Percentiles rank a stretch among this genome's conserved stretches.
These are phyloP conservation scores for Pseudoscleropodium purum DNA, from an alignment of 225 moss, liverwort and hornwort genomes.

Conservation along the genomic window DNA sequence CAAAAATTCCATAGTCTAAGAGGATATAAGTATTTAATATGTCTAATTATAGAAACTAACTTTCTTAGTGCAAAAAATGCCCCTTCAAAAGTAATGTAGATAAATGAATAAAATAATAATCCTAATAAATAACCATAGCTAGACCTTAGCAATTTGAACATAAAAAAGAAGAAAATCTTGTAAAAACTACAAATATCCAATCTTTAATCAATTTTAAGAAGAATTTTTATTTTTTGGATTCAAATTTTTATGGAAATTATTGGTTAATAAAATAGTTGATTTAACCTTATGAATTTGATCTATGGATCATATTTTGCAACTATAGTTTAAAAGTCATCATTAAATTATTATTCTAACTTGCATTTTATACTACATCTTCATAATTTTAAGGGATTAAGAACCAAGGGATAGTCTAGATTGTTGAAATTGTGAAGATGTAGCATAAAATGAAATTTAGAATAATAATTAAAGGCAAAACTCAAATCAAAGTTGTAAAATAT, in stretches of 20 bases:
- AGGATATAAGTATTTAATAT: rapidly evolving
- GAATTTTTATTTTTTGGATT: not conserved
- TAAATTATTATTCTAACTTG: not conserved
- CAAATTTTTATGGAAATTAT: no score
- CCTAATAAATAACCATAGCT: rapidly evolving
- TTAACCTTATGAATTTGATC: rapidly evolving
- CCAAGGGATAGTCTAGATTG: rapidly evolving
- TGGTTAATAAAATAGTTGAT: not conserved
- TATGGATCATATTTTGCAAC: not conserved
- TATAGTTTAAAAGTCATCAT: rapidly evolving
- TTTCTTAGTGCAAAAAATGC: no score
- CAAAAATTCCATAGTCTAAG: not conserved
- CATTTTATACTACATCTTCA: not conserved
- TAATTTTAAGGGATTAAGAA: not conserved
- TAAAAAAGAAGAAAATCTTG: not conserved
- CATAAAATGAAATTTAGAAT: not conserved
- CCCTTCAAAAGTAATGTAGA: not conserved
- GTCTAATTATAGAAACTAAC: rapidly evolving
- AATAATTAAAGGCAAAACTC: rapidly evolving
- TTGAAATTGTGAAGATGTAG: not conserved
- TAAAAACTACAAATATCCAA: not conserved
- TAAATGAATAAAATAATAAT: not conserved
- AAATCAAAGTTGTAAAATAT: not conserved
- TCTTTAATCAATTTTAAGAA: not conserved
- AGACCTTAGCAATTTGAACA: rapidly evolving